phyloP scores from a whole-genome alignment of 306 rosid species.

The Astragalus membranaceus region DNA sequence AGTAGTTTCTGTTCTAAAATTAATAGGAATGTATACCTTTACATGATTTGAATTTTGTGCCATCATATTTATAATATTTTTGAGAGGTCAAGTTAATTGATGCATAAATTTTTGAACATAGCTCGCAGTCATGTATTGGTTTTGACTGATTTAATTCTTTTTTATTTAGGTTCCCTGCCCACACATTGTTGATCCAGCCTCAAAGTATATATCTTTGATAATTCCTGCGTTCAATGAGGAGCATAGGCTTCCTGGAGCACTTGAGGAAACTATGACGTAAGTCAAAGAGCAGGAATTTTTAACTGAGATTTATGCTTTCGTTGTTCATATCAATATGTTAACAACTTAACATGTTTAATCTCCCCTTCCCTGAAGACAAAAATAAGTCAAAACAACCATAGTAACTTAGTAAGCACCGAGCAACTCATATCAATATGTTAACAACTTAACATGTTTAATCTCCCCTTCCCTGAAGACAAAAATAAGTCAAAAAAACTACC shows the following conservation, averaged over 20 bases:
- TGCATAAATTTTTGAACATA: not conserved
- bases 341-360: not conserved
- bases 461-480: not conserved
- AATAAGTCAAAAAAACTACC: not conserved
- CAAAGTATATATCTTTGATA: slow-evolving; percentile 79
- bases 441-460: not conserved
- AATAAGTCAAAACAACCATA: not conserved
- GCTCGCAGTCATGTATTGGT: not conserved
- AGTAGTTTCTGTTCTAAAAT: not conserved
- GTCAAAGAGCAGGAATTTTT: slow-evolving; percentile 20
- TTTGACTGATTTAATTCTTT: slow-evolving; percentile 22
- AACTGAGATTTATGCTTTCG: not conserved
- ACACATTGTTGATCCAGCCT: slow-evolving; percentile 73
- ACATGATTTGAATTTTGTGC: not conserved
- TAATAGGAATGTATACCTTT: not conserved
- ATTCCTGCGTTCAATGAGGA: slow-evolving; percentile 87
- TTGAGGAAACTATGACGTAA: slow-evolving; percentile 81
- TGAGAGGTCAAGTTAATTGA: slow-evolving; percentile 5
- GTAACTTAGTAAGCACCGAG: not conserved
- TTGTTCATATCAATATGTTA: slow-evolving; percentile 12
- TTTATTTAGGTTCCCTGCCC: slow-evolving; percentile 69
- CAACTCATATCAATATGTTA: slow-evolving; percentile 6
- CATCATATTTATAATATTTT: not conserved
- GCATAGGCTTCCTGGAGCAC: slow-evolving; percentile 80
- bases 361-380: not conserved